Evolutionary conservation across 768 basidiomycete species (phyloP), one percentile per base, ranked within the genome.

Genomic region (Rhodosporidiobolus odoratus): DNA sequence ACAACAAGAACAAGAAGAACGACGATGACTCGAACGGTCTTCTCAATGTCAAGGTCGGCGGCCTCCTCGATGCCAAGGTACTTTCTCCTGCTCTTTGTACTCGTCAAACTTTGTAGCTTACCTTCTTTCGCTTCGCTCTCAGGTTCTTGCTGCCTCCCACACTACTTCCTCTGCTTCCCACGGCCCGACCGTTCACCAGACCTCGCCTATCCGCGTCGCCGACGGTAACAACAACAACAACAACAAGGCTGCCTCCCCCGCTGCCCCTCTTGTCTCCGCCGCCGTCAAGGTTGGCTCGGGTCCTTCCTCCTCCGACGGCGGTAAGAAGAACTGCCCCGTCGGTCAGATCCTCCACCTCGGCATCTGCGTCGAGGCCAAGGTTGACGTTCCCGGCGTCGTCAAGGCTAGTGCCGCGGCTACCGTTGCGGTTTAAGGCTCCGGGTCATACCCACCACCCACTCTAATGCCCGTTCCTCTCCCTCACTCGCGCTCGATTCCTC

Each of bases 331-430:
- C 23, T 66, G 65, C 38, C 58, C 58, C n/a, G 38, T 43, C 38
- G 65, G 65, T 0, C 32, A 53, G 30, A 32, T 66, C 16, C 58
- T 66, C 12, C 58, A 66, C 58, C 58, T 66, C 27, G 65, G 65
- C n/a, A 32, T 66, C 10, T 66, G 65, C 50, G 58, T 66, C 27
- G 52, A 66, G 32, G 65, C 58, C 7, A 40, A 60, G 3, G 58
- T n/a, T 32, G 65, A 60, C 43, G 58, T 66, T 6, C 43, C 32
- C 21, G 65, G 65, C 1, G 0, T 66, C 15, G 65, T 54, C 7
- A 32, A 40, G 21, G 58, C 50, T 21, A 34, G 23, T 47, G 65
- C 65, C 3, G 58, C 48, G 38, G 65, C 58, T 5, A 66, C 48
- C 34, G 65, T 54, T 25, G 65, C 38, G 7, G 58, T 66, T 10